phyloP scores from a whole-genome alignment of 2,329 filamentous ascomycete genomes.

The Fusarium devonianum region DNA sequence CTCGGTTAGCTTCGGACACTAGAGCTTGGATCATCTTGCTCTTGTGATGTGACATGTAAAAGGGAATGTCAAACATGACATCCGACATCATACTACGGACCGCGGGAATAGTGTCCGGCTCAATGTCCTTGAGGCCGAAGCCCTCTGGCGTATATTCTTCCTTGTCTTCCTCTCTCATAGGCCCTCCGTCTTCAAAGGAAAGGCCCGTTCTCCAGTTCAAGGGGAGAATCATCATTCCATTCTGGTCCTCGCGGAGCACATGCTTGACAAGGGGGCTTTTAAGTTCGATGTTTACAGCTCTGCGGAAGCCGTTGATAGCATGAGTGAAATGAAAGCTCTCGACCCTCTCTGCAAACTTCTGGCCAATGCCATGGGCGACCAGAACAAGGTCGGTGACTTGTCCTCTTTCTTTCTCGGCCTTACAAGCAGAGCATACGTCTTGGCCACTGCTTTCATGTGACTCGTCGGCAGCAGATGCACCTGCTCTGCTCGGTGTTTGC shows the following conservation, averaged over 20 bases:
- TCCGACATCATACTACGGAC: conserved; percentile 95
- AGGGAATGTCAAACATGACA: conserved; percentile 98
- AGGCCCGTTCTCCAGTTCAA: conserved; percentile 93
- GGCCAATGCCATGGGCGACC: conserved; percentile 94
- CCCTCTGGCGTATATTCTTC: conserved; percentile 64
- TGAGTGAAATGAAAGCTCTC: conserved; percentile 98
- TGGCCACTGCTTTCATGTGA: conserved; percentile 40
- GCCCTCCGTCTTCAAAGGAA: conserved; percentile 82
- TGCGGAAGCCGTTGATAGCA: conserved; percentile 87
- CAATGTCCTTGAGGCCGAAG: conserved; percentile 82
- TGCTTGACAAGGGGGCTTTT: conserved; percentile 75
- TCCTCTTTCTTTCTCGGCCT: conserved; percentile 67
- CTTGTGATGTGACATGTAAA: conserved; percentile 96
- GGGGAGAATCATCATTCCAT: conserved; percentile 91
- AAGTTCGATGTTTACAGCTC: conserved; percentile 85
- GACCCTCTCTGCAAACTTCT: conserved; percentile 92
- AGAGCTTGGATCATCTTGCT: conserved; percentile 92
- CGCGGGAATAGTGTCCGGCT: conserved; percentile 86
- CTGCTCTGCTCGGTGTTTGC: conserved; percentile 42
- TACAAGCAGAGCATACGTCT: conserved; percentile 63
- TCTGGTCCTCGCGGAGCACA: conserved; percentile 77
- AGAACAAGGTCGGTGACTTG: conserved; percentile 87
- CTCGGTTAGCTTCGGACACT: conserved; percentile 87
- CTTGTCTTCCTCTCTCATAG: conserved; percentile 62
- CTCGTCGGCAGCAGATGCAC: conserved; percentile 41